Percentiles rank a stretch among this genome's conserved stretches.
Conservation (phyloP, 345 rosid genomes). For the Erodium maritimum region DNA sequence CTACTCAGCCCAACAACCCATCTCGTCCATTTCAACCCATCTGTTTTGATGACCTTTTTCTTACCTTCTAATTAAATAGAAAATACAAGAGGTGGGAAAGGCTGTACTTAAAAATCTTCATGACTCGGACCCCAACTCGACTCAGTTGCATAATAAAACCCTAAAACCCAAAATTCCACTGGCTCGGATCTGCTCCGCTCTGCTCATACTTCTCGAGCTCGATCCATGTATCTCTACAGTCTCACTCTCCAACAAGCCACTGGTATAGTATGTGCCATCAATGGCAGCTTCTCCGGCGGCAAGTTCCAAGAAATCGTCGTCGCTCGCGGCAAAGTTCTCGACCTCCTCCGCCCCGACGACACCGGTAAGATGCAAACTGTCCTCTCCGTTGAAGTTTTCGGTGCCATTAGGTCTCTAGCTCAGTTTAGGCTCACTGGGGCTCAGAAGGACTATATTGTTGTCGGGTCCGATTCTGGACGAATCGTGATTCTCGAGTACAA, state of each 20-base stretch:
- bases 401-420: slow-evolving; percentile 77
- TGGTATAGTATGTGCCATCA: slow-evolving; percentile 70
- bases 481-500: slow-evolving; percentile 85
- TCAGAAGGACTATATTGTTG: slow-evolving; percentile 79
- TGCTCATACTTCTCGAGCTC: not conserved
- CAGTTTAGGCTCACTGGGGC: slow-evolving; percentile 91
- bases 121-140: too few species aligned
- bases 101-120: too few species aligned
- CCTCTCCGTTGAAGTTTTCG: slow-evolving; percentile 84
- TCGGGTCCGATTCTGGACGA: slow-evolving; percentile 94
- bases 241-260: slow-evolving; percentile 91
- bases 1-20: too few species aligned
- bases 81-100: too few species aligned
- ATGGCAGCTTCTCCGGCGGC: slow-evolving; percentile 91
- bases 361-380: slow-evolving; percentile 82
- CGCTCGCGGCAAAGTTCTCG: slow-evolving; percentile 90
- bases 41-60: too few species aligned
- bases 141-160: too few species aligned
- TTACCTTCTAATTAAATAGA: too few species aligned
- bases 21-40: too few species aligned
- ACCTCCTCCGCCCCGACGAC: slow-evolving; percentile 87
- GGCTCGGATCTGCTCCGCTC: not conserved
- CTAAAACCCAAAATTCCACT: slow-evolving; percentile 5
- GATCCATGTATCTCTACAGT: slow-evolving; percentile 80
- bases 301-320: slow-evolving; percentile 84